Evolutionary conservation across 768 basidiomycete genomes (phyloP).

Genomic region (Phanerodontia chrysosporium): DNA sequence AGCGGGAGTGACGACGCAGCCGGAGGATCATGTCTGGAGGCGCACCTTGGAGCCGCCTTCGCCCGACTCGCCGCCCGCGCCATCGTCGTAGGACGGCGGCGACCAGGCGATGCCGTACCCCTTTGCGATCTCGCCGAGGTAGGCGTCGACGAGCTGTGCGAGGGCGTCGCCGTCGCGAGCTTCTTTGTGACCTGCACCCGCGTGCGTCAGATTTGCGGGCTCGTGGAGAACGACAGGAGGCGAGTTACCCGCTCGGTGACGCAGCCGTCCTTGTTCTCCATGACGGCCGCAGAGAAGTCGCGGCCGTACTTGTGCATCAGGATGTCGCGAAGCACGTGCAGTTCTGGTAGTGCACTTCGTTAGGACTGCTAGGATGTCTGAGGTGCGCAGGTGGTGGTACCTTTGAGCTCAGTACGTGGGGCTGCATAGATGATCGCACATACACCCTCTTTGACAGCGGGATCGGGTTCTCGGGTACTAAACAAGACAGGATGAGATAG

Average conservation of each 20-base stretch:
- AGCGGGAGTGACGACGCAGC: not conserved
- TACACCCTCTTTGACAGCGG: slow-evolving; percentile 81
- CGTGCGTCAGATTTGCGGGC: not conserved
- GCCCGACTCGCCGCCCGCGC: slow-evolving; percentile 27
- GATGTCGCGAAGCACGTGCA: slow-evolving; percentile 87
- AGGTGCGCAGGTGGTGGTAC: slow-evolving; percentile 30
- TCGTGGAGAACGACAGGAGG: not conserved
- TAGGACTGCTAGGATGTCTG: not conserved
- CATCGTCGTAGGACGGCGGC: slow-evolving; percentile 26
- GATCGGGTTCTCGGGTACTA: slow-evolving; percentile 82
- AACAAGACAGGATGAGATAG: not conserved
- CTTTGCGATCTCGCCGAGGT: slow-evolving; percentile 84
- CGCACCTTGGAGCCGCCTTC: slow-evolving; percentile 37
- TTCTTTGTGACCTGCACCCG: slow-evolving; percentile 67
- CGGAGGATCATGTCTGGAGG: not conserved
- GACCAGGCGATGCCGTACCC: slow-evolving; percentile 78
- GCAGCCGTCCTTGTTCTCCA: slow-evolving; percentile 78
- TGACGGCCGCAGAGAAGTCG: slow-evolving; percentile 79
- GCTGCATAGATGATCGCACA: slow-evolving; percentile 88
- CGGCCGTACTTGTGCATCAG: slow-evolving; percentile 96
- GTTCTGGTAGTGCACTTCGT: slow-evolving; percentile 48
- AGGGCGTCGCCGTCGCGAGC: slow-evolving; percentile 63
- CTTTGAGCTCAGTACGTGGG: slow-evolving; percentile 87
- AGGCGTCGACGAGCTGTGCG: slow-evolving; percentile 75
- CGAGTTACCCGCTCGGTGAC: slow-evolving; percentile 74